Evolutionary conservation across 805 yeast genomes (phyloP), one percentile per base, ranked within the genome.

Genomic region (Teunomyces panamensis): DNA sequence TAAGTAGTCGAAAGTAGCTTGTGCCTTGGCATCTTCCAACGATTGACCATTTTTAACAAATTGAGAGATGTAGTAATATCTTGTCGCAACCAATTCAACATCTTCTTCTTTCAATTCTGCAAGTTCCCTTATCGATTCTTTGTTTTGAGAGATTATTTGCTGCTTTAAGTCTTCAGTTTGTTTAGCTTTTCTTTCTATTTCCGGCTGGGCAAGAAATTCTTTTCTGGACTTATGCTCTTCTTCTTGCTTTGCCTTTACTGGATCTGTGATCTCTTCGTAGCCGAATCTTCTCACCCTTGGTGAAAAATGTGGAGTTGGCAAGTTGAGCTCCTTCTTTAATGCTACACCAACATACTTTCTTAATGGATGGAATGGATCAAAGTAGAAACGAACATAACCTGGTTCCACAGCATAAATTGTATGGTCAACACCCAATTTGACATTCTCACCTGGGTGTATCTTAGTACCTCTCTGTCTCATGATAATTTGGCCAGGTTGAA

Each of bases 311-410:
- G 92, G 87, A 11, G 89, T 83, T 36, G 99, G 99, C 32, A 92
- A 77, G 51, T 74, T 71, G 30, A 79, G 68, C 1, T 83, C 86
- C 49, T 77, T 76, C 33, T 70, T 71, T 44, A 94, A 75, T 0
- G 96, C 90, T 33, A 94, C 83, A 34, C 99, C 99, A 53, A 90
- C 87, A 62, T 88, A 89, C 62, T 84, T 86, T 63, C 97, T 83
- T 64, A 83, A 81, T 37, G 98, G 97, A 62, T 94, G 98, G 77
- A 94, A 94, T 4, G 99, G 98, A 72, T 94, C 97, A 51, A 85
- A 71, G 68, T 94, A 94, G 69, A 81, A 94, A 53, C 95, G 80
- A 28, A 92, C 97, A 64, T 74, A 89, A 24, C 99, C 99, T 2
- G 97, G 96, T 63, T 94, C 98, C 30, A 75, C 59, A 3, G 99